Percentiles rank a stretch among this genome's conserved stretches.
These are phyloP conservation scores for Gossypium laxum DNA, from an alignment of 441 rosid genomes.

Conservation along the genomic window DNA sequence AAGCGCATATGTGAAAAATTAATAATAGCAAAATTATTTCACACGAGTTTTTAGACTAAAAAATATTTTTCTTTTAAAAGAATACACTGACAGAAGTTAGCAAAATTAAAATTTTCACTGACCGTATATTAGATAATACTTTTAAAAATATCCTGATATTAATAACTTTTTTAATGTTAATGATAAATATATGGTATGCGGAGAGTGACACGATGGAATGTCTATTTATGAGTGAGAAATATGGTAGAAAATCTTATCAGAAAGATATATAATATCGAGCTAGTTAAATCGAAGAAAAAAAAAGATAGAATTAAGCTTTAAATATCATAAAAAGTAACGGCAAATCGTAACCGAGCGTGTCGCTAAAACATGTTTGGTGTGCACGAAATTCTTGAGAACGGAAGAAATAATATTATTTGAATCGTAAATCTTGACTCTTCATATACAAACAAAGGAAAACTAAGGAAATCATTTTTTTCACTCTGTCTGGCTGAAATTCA, in stretches of 20 bases:
- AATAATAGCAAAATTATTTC: not conserved
- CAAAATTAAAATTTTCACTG: no score
- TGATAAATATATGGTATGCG: not conserved
- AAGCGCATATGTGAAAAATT: not conserved
- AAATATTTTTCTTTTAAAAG: not conserved
- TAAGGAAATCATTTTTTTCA: not conserved
- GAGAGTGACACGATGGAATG: not conserved
- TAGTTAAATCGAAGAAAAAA: not conserved
- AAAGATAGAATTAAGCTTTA: not conserved
- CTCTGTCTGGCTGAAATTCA: not conserved
- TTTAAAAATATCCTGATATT: no score
- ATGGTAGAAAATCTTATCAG: not conserved
- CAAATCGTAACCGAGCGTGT: not conserved
- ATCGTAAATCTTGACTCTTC: not conserved
- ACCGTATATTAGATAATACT: no score
- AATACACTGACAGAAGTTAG: no score
- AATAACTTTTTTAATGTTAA: no score
- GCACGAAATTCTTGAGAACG: not conserved
- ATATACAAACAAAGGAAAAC: not conserved
- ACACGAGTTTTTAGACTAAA: not conserved
- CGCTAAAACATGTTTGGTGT: not conserved
- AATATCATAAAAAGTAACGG: not conserved
- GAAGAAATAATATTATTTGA: not conserved
- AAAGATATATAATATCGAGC: not conserved
- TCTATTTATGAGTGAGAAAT: not conserved